Evolutionary conservation across 1,284 basidiomycete genomes (phyloP).

Genomic region (Ganoderma multipileum): DNA sequence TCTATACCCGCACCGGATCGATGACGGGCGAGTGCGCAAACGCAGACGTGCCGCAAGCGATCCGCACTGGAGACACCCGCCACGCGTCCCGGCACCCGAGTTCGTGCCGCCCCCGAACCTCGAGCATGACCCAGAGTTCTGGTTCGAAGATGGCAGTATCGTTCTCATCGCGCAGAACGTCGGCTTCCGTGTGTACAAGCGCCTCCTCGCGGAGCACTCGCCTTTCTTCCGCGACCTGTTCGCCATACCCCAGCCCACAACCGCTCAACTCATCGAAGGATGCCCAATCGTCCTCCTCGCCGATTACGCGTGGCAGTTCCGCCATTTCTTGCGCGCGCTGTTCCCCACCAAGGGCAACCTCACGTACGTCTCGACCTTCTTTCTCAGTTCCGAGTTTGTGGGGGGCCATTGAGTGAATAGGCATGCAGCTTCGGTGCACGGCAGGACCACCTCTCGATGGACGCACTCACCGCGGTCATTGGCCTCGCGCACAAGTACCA

Average conservation of each 20-base stretch:
- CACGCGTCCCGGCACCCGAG: background rate
- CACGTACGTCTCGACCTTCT: slow-evolving; percentile 4
- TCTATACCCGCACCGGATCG: background rate
- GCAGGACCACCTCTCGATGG: slow-evolving; percentile 10
- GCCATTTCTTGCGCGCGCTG: slow-evolving; percentile 13
- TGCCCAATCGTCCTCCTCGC: slow-evolving; percentile 15
- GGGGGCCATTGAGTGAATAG: background rate
- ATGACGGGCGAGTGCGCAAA: slow-evolving; percentile 7
- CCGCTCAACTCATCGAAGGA: slow-evolving; percentile 7
- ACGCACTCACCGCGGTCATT: slow-evolving; percentile 13
- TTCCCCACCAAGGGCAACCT: slow-evolving; percentile 19
- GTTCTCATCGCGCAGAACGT: slow-evolving; percentile 28
- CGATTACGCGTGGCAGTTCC: slow-evolving; percentile 13
- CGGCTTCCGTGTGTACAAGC: slow-evolving; percentile 31
- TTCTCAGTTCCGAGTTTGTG: background rate
- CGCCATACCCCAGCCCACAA: slow-evolving; percentile 23
- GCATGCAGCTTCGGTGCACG: background rate
- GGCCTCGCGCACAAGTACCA: slow-evolving; percentile 29
- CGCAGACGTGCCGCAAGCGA: slow-evolving; percentile 15
- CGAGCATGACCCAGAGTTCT: slow-evolving; percentile 24
- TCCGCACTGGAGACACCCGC: background rate
- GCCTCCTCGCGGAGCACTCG: slow-evolving; percentile 29
- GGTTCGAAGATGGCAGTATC: slow-evolving; percentile 37
- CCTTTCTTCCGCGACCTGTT: slow-evolving; percentile 35
- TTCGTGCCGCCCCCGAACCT: slow-evolving; percentile 4